Percentiles rank a stretch among this genome's conserved stretches.
Evolutionary conservation across 2,329 filamentous ascomycete species (phyloP).

Genomic region (Ophiostoma pallidulum): DNA sequence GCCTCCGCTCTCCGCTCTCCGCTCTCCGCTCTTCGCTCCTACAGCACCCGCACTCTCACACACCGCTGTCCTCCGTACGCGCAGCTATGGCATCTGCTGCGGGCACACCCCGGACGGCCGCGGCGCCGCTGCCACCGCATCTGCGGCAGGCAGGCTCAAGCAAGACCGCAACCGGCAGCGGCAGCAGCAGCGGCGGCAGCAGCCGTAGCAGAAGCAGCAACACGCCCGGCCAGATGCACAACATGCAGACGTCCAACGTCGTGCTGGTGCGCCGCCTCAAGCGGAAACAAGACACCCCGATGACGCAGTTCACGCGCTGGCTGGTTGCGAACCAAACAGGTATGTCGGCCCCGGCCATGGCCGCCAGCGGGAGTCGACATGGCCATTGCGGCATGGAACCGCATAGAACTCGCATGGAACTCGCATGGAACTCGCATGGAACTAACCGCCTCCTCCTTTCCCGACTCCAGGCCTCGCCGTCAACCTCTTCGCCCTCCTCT

Average conservation of each 20-base stretch:
- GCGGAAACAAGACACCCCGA: constrained; percentile 52
- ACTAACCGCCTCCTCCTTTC: background rate
- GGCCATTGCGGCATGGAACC: too few species aligned
- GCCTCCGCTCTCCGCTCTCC: too few species aligned
- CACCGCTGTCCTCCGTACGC: background rate
- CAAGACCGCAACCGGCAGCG: background rate
- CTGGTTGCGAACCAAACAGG: constrained; percentile 73
- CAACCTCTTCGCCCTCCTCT: constrained; percentile 75
- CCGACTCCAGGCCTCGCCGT: constrained; percentile 68
- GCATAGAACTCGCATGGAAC: background rate
- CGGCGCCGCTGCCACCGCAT: constrained; percentile 5
- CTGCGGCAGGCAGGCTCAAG: background rate
- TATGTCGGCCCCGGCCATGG: constrained; percentile 35
- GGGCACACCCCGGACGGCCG: constrained; percentile 2
- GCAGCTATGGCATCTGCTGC: constrained; percentile 7
- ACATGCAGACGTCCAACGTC: constrained; percentile 46
- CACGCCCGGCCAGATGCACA: constrained; percentile 45
- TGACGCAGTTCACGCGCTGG: constrained; percentile 55
- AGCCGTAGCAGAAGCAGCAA: constrained; percentile 28
- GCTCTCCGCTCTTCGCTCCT: too few species aligned
- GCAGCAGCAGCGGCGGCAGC: background rate
- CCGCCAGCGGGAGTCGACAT: too few species aligned
- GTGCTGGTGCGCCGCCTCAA: constrained; percentile 48
- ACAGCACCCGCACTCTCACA: background rate
- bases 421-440: background rate